phyloP scores from a whole-genome alignment of 495 filamentous ascomycete genomes.

The Immersiella caudata region DNA sequence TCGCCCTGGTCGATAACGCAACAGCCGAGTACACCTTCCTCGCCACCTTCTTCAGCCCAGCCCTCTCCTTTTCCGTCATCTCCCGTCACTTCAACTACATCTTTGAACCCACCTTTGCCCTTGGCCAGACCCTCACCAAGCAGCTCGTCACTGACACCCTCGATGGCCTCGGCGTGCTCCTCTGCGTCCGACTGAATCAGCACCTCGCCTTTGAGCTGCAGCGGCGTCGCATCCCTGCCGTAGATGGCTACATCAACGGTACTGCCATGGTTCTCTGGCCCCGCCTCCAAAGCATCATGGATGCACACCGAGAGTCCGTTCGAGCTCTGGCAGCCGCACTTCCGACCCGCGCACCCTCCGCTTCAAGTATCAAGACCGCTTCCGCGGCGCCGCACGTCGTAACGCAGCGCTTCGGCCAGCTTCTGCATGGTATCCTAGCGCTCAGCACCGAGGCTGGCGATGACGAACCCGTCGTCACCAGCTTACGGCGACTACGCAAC shows the following conservation, averaged over 20 bases:
- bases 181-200: constrained; percentile 93
- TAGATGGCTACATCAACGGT: constrained; percentile 90
- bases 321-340: constrained; percentile 59
- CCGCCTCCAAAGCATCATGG: constrained; percentile 90
- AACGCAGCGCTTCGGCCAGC: constrained; percentile 89
- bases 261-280: constrained; percentile 97
- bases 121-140: constrained; percentile 77
- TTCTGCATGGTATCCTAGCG: constrained; percentile 79
- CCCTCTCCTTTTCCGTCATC: constrained; percentile 59
- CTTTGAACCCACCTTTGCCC: constrained; percentile 79
- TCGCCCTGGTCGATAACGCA: constrained; percentile 89
- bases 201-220: constrained; percentile 91
- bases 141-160: constrained; percentile 72
- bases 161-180: constrained; percentile 82
- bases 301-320: constrained; percentile 86
- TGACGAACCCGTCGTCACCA: constrained; percentile 86
- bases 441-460: constrained; percentile 87
- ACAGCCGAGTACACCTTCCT: constrained; percentile 95
- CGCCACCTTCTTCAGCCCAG: constrained; percentile 78
- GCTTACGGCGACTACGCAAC: constrained; percentile 69
- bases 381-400: constrained; percentile 88
- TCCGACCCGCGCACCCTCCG: constrained; percentile 49
- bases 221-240: constrained; percentile 82
- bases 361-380: constrained; percentile 61
- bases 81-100: constrained; percentile 73